These are phyloP conservation scores for Elsinoe arachidis DNA, from an alignment of 2,329 filamentous ascomycete species.

Conservation along the genomic window DNA sequence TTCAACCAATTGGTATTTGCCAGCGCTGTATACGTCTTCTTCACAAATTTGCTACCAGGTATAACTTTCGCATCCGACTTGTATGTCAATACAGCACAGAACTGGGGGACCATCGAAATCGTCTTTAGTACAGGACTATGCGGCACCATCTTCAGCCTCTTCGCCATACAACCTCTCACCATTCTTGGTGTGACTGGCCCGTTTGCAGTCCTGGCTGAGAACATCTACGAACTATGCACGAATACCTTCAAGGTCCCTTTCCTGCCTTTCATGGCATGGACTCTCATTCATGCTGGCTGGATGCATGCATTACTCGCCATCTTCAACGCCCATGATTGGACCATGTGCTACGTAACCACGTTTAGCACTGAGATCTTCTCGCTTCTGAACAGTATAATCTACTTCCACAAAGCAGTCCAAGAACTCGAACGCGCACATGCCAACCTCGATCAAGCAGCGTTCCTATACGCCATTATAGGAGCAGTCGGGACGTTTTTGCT, in stretches of 20 bases:
- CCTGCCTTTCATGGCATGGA: slow-evolving; percentile 61
- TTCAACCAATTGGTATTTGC: slow-evolving; percentile 59
- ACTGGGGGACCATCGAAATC: slow-evolving; percentile 59
- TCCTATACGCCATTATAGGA: slow-evolving; percentile 57
- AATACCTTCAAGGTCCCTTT: slow-evolving; percentile 51
- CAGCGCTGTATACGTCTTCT: slow-evolving; percentile 58
- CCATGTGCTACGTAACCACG: slow-evolving; percentile 60
- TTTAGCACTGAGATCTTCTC: slow-evolving; percentile 61
- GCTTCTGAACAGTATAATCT: slow-evolving; percentile 58
- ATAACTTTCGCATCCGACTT: slow-evolving; percentile 60
- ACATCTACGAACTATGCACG: slow-evolving; percentile 52
- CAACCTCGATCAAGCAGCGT: slow-evolving; percentile 51
- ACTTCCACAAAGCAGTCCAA: slow-evolving; percentile 59
- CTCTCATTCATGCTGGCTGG: slow-evolving; percentile 57
- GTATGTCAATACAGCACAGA: slow-evolving; percentile 52
- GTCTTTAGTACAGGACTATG: slow-evolving; percentile 59
- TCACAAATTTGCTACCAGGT: slow-evolving; percentile 57
- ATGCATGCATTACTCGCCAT: slow-evolving; percentile 56
- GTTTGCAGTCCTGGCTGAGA: slow-evolving; percentile 59
- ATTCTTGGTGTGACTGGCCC: slow-evolving; percentile 59
- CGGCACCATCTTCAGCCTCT: slow-evolving; percentile 52
- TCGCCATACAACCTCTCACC: slow-evolving; percentile 55
- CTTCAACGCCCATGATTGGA: slow-evolving; percentile 62
- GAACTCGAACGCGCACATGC: slow-evolving; percentile 53
- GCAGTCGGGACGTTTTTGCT: slow-evolving; percentile 55